phyloP scores from a whole-genome alignment of 306 rosid species.

The Quercus alba region DNA sequence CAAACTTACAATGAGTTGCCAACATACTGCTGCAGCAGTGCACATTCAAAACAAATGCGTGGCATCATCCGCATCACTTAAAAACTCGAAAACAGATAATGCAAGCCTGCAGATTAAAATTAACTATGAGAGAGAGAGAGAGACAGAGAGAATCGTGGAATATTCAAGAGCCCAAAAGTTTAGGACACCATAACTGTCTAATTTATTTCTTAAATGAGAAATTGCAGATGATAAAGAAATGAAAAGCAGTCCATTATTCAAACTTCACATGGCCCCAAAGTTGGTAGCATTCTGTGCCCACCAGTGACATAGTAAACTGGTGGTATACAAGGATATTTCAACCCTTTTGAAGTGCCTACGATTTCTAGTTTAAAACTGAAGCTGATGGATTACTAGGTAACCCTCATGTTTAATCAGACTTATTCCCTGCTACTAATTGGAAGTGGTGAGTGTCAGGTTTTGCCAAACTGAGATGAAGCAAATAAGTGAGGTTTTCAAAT shows the following conservation, averaged over 20 bases:
- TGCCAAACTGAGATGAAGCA: not conserved
- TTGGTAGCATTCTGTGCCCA: not conserved
- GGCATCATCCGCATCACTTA: slow-evolving; percentile 55
- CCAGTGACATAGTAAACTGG: not conserved
- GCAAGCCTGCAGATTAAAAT: slow-evolving; percentile 73
- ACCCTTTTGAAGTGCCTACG: no score
- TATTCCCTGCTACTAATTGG: not conserved
- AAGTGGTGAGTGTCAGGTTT: not conserved
- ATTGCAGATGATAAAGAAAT: not conserved
- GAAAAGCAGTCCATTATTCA: not conserved
- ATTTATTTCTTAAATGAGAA: not conserved
- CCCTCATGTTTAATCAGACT: not conserved
- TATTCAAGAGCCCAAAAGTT: not conserved
- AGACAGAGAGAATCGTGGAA: not conserved
- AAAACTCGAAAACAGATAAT: slow-evolving; percentile 52
- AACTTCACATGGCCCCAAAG: not conserved
- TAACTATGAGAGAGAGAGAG: not conserved
- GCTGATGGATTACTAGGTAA: not conserved
- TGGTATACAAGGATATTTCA: no score
- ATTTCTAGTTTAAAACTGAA: not conserved
- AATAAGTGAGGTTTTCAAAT: not conserved
- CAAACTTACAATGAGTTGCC: slow-evolving; percentile 41
- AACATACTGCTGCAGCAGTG: slow-evolving; percentile 32
- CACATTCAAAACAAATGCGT: slow-evolving; percentile 35
- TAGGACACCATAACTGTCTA: not conserved